Conservation (phyloP, 768 basidiomycete species). For the Suillus occidentalis region DNA sequence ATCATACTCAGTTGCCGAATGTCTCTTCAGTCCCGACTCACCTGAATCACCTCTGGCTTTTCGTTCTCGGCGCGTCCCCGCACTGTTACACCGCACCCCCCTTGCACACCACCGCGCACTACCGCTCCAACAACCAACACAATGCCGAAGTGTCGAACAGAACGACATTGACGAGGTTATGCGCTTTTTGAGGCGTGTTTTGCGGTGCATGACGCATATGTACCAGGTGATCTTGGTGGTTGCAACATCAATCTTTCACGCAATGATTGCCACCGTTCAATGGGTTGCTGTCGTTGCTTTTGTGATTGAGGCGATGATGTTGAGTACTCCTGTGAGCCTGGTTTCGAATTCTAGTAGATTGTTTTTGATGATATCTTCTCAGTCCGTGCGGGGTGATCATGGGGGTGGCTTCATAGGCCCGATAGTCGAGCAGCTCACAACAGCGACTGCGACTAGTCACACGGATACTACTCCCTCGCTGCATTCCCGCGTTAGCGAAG, state of each 20-base stretch:
- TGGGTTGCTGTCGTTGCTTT: slow-evolving; percentile 7
- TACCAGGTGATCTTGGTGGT: background rate
- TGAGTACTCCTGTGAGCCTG: background rate
- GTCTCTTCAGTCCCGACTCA: background rate
- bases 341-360: background rate
- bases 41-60: background rate
- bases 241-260: background rate
- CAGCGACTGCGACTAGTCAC: background rate
- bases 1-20: background rate
- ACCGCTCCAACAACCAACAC: background rate
- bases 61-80: background rate
- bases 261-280: background rate
- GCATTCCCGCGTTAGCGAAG: slow-evolving; percentile 2
- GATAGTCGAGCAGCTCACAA: slow-evolving; percentile 2
- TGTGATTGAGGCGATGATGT: slow-evolving; percentile 1
- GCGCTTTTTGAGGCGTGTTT: slow-evolving; percentile 54
- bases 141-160: slow-evolving; percentile 5
- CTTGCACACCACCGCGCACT: background rate
- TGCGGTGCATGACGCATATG: background rate
- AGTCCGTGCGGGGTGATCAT: background rate
- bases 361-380: no score
- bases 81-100: background rate
- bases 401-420: slow-evolving; percentile 3
- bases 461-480: background rate
- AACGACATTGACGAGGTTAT: slow-evolving; percentile 34